phyloP scores from a whole-genome alignment of 1,284 basidiomycete species.

The Phenoliferia sp. region DNA sequence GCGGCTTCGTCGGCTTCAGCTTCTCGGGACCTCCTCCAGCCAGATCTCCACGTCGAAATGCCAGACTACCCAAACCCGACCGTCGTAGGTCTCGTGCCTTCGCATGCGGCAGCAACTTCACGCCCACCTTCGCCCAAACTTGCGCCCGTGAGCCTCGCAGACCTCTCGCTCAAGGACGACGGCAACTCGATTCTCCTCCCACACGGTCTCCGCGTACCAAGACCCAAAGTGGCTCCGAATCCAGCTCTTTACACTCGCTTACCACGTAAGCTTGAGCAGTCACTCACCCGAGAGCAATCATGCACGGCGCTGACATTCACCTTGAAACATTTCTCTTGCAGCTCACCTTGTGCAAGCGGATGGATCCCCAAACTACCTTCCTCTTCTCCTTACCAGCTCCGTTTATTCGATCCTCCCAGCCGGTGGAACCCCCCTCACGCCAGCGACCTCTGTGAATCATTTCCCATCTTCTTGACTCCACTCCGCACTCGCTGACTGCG shows the following conservation, averaged over 20 bases:
- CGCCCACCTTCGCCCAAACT: too few relatives aligned
- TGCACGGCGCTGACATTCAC: not conserved
- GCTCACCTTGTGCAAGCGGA: slow-evolving; percentile 28
- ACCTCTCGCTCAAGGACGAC: not conserved
- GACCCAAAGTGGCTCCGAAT: slow-evolving; percentile 20
- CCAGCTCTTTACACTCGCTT: slow-evolving; percentile 11
- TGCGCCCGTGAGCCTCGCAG: not conserved
- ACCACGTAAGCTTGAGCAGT: slow-evolving; percentile 7
- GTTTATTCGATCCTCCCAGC: slow-evolving; percentile 31
- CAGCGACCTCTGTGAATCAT: slow-evolving; percentile 19
- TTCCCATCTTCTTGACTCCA: not conserved
- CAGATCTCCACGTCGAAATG: not conserved
- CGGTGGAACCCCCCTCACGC: slow-evolving; percentile 25
- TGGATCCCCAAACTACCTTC: slow-evolving; percentile 31
- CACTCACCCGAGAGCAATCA: not conserved
- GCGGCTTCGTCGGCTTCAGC: too few relatives aligned
- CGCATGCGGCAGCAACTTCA: too few relatives aligned
- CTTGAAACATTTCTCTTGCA: too few relatives aligned
- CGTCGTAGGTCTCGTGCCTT: not conserved
- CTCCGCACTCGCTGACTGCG: not conserved
- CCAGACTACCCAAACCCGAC: not conserved
- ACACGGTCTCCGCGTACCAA: slow-evolving; percentile 2
- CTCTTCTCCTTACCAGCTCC: slow-evolving; percentile 22
- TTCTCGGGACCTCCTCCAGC: too few relatives aligned
- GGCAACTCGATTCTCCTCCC: slow-evolving; percentile 15